Conservation (phyloP, 805 yeast species). For the Starmerella bombi region DNA sequence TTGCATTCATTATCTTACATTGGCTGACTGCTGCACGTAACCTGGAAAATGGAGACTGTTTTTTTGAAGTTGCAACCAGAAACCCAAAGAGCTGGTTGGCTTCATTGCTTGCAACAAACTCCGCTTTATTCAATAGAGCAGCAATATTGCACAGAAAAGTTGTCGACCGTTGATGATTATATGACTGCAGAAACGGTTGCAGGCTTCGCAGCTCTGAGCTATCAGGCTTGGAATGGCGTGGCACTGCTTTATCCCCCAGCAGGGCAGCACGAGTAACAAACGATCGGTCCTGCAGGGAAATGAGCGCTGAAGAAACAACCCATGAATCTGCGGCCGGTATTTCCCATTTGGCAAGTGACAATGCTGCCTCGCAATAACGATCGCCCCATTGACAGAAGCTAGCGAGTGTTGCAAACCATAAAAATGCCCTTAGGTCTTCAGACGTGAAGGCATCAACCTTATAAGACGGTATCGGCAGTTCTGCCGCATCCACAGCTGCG, state of each 20-base stretch:
- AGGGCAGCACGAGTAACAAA: background rate
- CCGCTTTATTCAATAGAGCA: background rate
- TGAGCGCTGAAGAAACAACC: background rate
- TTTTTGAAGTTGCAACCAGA: background rate
- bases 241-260: no score
- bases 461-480: background rate
- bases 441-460: slow-evolving; percentile 4
- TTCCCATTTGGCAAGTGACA: slow-evolving; percentile 3
- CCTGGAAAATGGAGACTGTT: slow-evolving; percentile 6
- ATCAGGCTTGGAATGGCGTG: no score
- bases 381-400: background rate
- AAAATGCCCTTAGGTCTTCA: slow-evolving; percentile 6
- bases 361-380: background rate
- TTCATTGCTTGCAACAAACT: background rate
- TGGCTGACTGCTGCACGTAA: background rate
- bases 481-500: background rate
- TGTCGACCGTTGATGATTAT: slow-evolving; percentile 7
- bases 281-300: background rate
- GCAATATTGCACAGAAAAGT: background rate
- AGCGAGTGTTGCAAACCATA: slow-evolving; percentile 12
- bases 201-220: slow-evolving; percentile 3
- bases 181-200: slow-evolving; percentile 8
- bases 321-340: background rate
- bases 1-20: background rate
- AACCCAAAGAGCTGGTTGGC: background rate